phyloP scores from a whole-genome alignment of 2,329 filamentous ascomycete genomes.

The Coniochaeta sp. region DNA sequence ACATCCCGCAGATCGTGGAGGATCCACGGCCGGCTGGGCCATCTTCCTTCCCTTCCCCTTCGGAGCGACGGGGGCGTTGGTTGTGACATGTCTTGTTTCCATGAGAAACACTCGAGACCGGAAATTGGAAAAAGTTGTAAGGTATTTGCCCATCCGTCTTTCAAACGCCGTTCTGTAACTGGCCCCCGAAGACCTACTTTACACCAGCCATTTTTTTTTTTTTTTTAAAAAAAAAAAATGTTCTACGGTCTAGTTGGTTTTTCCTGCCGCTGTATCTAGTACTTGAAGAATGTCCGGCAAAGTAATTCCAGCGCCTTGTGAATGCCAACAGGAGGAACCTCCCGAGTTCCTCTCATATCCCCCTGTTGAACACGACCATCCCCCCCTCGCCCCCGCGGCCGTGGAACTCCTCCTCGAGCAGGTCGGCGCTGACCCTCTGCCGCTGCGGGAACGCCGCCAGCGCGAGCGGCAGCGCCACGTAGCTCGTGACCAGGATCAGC shows the following conservation, averaged over 20 bases:
- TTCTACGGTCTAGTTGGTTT: not conserved
- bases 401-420: constrained; percentile 81
- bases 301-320: not conserved
- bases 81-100: not conserved
- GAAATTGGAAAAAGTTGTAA: too few species aligned
- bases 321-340: not conserved
- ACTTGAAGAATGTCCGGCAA: not conserved
- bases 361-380: constrained; percentile 93
- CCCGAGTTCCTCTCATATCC: too few species aligned
- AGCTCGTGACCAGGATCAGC: constrained; percentile 77
- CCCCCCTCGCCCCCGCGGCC: constrained; percentile 70
- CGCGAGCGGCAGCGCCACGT: constrained; percentile 83
- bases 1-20: not conserved
- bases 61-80: not conserved
- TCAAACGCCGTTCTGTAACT: not conserved
- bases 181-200: not conserved
- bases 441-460: constrained; percentile 89
- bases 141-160: not conserved
- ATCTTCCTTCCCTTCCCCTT: not conserved
- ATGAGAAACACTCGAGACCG: not conserved
- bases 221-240: not conserved
- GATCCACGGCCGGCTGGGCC: not conserved
- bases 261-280: not conserved
- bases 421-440: constrained; percentile 69
- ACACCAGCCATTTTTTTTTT: too few species aligned